Evolutionary conservation across 2,329 filamentous ascomycete species (phyloP), one percentile per base, ranked within the genome.

Genomic region (Pestalotiopsis sp.): DNA sequence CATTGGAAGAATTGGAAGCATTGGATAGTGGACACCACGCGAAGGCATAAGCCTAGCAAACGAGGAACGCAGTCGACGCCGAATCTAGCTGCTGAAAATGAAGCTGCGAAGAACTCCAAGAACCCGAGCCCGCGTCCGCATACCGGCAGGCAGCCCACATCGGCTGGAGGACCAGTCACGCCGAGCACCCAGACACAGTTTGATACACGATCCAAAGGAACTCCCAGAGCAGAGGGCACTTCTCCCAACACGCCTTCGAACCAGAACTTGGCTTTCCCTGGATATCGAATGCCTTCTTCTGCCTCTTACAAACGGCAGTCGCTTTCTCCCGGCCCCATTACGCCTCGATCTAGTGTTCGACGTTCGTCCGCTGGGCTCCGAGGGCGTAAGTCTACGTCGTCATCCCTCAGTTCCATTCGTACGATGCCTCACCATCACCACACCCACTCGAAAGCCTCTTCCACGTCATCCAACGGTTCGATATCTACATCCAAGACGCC

Each of bases 331-430:
- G 92, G 91, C 2, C 95, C 96, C 0, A 80, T 98, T 56, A 98
- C 96, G 0, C 95, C 96, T 3, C 92, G 94, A 52, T 94, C 93
- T 4, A 93, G 93, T 0, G 92, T 97, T 75, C 90, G 96, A 12
- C 92, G 94, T 45, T 90, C 93, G 2, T 97, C 94, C 4, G 89
- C 87, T 58, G 95, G 95, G 38, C 87, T 98, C 59, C 90, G 95
- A 36, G 95, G 96, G 49, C 90, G 96, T 70, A 98, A 98, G 79
- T 98, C 95, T 0, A 99, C 96, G 0, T 98, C 94, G 0, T 97
- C 94, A 0, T 98, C 95, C 0, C 91, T 99, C 17, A 98, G 94
- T 0, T 97, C 94, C 0, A 91, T 99, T 68, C 91, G 96, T 69
- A 97, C 93, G 59, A 94, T 98, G 77, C 94, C 76, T 13, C 93